Conservation (phyloP, 2,329 filamentous ascomycete species). For the Xylariales sp. region DNA sequence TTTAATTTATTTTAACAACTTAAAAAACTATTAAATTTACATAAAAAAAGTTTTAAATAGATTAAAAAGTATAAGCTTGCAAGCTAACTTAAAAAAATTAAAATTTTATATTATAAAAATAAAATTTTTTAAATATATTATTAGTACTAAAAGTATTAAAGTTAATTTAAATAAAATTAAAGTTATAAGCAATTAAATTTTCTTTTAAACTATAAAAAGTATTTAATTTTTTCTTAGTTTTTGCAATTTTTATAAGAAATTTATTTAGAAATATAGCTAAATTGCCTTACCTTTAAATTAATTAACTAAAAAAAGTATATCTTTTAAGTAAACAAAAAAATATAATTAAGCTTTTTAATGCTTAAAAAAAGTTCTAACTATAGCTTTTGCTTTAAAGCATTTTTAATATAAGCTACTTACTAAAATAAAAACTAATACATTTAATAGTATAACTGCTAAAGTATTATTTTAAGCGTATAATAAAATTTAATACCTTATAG, state of each 20-base stretch:
- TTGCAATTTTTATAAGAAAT: neutral
- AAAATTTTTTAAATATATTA: no score
- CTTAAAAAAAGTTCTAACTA: neutral
- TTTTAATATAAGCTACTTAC: neutral
- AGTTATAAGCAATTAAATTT: neutral
- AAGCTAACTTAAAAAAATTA: neutral
- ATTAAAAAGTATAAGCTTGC: no score
- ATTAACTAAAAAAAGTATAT: neutral
- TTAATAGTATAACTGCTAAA: neutral
- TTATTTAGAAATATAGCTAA: conserved; percentile 3
- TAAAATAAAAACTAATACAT: neutral
- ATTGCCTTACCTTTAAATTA: neutral
- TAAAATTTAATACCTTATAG: neutral
- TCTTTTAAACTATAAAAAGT: neutral
- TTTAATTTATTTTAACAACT: neutral
- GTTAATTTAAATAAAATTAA: neutral
- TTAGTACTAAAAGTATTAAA: neutral
- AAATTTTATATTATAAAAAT: neutral
- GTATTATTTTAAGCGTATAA: neutral
- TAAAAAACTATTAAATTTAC: neutral
- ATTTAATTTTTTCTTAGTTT: neutral
- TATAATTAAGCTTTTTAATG: neutral
- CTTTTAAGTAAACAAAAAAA: neutral
- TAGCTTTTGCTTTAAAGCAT: neutral
- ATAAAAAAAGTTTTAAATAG: no score